Conservation (phyloP, 305 asterid species). For the Solanum aculeatissimum region DNA sequence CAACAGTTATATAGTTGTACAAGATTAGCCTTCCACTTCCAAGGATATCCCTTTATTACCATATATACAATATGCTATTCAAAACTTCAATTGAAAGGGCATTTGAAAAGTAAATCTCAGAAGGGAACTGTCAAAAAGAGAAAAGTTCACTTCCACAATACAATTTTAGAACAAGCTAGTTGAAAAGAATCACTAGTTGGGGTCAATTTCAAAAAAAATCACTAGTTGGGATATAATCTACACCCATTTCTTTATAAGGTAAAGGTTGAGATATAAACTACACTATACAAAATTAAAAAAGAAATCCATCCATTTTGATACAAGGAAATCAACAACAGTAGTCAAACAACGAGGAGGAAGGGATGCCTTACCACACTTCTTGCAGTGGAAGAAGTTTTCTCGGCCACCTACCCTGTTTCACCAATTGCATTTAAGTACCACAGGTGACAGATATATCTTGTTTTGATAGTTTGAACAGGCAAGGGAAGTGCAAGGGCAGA, state of each 20-base stretch:
- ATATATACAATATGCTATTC: not conserved
- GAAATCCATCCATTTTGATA: not conserved
- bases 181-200: not conserved
- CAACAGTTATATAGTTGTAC: not conserved
- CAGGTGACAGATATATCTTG: not conserved
- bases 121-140: not conserved
- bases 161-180: not conserved
- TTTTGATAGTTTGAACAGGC: not conserved
- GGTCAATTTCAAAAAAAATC: not conserved
- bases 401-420: constrained; percentile 81
- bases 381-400: constrained; percentile 79
- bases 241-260: not conserved
- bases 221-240: not conserved
- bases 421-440: constrained; percentile 9
- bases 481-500: not conserved
- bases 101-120: not conserved
- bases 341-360: not conserved
- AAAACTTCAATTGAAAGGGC: not conserved
- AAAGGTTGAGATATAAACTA: not conserved
- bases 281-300: not conserved
- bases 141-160: not conserved
- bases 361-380: constrained; percentile 63
- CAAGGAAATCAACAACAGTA: not conserved
- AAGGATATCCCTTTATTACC: not conserved
- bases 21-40: not conserved